Evolutionary conservation across 768 basidiomycete species (phyloP).

Genomic region (Lyophyllum semitale): DNA sequence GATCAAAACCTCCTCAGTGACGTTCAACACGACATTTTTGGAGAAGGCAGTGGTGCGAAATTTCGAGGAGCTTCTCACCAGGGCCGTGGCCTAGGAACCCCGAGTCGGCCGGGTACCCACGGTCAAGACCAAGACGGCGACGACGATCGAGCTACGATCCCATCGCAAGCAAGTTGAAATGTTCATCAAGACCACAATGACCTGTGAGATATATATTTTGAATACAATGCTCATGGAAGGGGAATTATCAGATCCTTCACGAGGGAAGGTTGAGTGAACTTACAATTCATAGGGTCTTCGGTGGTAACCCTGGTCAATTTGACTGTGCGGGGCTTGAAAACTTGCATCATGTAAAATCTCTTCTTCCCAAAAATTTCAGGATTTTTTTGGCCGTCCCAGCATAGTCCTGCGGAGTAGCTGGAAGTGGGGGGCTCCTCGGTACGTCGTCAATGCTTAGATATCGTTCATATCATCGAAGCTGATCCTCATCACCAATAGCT

Average conservation of each 20-base stretch:
- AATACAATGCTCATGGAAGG: no score
- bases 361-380: background rate
- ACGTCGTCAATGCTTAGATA: background rate
- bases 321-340: conserved; percentile 3
- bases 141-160: no score
- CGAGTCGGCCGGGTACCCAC: background rate
- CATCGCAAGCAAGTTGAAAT: no score
- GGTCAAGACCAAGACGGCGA: no score
- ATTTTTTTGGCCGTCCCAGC: background rate
- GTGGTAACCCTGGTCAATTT: no score
- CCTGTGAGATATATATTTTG: background rate
- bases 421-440: background rate
- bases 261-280: no score
- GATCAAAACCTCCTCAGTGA: background rate
- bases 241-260: no score
- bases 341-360: background rate
- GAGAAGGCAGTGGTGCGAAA: background rate
- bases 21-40: background rate
- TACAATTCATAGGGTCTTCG: no score
- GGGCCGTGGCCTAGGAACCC: background rate
- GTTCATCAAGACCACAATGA: background rate
- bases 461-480: background rate
- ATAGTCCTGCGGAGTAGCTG: background rate
- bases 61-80: background rate
- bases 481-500: background rate